These are phyloP conservation scores for Annona squamosa DNA, from an alignment of 164 flowering plant genomes.

Conservation along the genomic window DNA sequence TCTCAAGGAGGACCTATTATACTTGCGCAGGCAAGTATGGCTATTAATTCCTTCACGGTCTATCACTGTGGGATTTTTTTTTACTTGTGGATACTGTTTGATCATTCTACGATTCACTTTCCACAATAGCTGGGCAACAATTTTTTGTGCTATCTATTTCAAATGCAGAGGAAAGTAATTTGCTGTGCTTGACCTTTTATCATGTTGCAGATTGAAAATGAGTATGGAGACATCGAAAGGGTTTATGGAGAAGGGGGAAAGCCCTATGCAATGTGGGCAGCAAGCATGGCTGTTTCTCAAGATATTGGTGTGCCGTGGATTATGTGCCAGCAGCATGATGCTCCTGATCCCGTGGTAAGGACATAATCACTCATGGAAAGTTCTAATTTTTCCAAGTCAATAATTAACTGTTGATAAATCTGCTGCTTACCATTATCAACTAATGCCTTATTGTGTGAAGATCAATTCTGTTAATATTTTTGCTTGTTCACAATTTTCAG, in stretches of 20 bases:
- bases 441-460: no score
- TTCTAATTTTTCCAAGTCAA: not conserved
- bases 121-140: not conserved
- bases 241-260: slow-evolving; percentile 86
- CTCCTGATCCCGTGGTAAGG: slow-evolving; percentile 90
- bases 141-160: not conserved
- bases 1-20: slow-evolving; percentile 99
- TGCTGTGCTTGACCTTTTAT: slow-evolving; percentile 1
- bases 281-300: slow-evolving; percentile 89
- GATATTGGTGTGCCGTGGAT: slow-evolving; percentile 97
- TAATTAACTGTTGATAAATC: no score
- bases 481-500: no score
- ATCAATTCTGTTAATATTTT: no score
- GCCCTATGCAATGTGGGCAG: slow-evolving; percentile 89
- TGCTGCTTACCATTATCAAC: no score
- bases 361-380: not conserved
- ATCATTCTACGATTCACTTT: not conserved
- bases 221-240: slow-evolving; percentile 70
- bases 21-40: slow-evolving; percentile 76
- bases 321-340: slow-evolving; percentile 94
- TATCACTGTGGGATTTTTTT: no score
- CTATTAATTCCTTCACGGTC: not conserved
- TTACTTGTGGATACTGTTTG: not conserved
- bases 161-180: not conserved
- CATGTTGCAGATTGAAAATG: slow-evolving; percentile 84